Evolutionary conservation across 2,329 filamentous ascomycete species (phyloP).

Genomic region (Hymenoscyphus infarciens): DNA sequence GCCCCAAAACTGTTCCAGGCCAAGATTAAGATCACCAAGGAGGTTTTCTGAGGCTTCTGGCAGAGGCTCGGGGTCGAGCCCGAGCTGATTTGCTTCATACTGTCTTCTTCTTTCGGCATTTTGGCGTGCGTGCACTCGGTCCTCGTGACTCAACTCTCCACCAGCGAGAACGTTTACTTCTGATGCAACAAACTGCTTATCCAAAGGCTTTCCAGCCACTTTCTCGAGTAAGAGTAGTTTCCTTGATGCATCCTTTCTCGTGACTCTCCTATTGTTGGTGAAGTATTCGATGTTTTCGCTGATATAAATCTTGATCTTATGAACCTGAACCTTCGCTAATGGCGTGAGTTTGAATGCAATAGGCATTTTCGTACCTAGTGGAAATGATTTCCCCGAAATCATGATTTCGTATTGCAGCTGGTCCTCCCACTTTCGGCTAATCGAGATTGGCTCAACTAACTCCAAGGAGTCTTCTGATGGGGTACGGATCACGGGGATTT

Average conservation of each 20-base stretch:
- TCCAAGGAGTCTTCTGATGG: conserved; percentile 68
- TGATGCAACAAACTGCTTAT: conserved; percentile 63
- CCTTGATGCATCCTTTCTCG: conserved; percentile 61
- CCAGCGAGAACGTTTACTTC: conserved; percentile 63
- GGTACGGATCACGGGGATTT: conserved; percentile 64
- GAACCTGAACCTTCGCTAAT: conserved; percentile 69
- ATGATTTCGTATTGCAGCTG: conserved; percentile 75
- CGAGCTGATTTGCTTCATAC: conserved; percentile 51
- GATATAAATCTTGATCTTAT: conserved; percentile 69
- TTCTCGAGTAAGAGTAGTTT: conserved; percentile 72
- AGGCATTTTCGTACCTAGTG: conserved; percentile 65
- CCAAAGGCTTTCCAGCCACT: conserved; percentile 58
- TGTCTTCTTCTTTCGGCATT: conserved; percentile 38
- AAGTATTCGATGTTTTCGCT: conserved; percentile 72
- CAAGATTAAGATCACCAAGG: conserved; percentile 56
- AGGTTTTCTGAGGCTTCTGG: conserved; percentile 51
- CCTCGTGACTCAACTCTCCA: conserved; percentile 59
- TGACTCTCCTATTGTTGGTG: conserved; percentile 63
- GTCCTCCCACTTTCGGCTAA: conserved; percentile 72
- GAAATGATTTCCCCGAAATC: conserved; percentile 74
- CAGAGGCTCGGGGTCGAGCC: conserved; percentile 40
- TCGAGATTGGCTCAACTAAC: conserved; percentile 71
- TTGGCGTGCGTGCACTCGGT: conserved; percentile 28
- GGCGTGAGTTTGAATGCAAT: conserved; percentile 75
- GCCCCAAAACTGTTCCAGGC: conserved; percentile 52